phyloP scores from a whole-genome alignment of 2,329 filamentous ascomycete species.

The Paraconiothyrium brasiliense region DNA sequence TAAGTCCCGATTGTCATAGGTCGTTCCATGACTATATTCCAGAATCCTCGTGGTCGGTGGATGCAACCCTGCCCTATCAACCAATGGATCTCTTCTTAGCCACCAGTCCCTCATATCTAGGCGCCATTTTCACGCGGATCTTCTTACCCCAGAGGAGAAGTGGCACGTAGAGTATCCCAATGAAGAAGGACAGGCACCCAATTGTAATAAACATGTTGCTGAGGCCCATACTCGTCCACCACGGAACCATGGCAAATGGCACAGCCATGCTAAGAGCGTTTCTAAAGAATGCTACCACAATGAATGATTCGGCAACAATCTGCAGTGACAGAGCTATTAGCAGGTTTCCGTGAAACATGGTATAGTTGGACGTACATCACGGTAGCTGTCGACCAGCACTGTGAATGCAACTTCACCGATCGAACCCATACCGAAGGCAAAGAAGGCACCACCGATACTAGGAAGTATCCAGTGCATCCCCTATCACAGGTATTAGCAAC shows the following conservation, averaged over 20 bases:
- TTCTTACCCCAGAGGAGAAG: background rate
- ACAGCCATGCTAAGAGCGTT: background rate
- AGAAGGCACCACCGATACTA: background rate
- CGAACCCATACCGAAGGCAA: background rate
- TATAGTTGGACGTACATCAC: background rate
- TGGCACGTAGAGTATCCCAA: background rate
- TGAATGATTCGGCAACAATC: background rate
- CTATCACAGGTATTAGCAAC: background rate
- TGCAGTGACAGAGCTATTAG: background rate
- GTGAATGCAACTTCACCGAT: background rate
- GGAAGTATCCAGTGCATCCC: background rate
- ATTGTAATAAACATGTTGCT: background rate
- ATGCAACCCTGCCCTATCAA: background rate
- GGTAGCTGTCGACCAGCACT: background rate
- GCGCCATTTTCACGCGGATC: background rate
- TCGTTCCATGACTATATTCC: too few relatives aligned
- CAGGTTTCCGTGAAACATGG: background rate
- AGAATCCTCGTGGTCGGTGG: background rate
- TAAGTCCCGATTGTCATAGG: too few relatives aligned
- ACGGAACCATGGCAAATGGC: background rate
- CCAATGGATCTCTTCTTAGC: background rate
- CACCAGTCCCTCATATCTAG: background rate
- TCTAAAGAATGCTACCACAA: background rate
- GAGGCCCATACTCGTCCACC: background rate
- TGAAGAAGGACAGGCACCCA: background rate